A percentile compares a stretch with the other conserved stretches of the same genome.
phyloP scores from a whole-genome alignment of 1,139 yeast genomes.

The Blastobotrys serpentis region DNA sequence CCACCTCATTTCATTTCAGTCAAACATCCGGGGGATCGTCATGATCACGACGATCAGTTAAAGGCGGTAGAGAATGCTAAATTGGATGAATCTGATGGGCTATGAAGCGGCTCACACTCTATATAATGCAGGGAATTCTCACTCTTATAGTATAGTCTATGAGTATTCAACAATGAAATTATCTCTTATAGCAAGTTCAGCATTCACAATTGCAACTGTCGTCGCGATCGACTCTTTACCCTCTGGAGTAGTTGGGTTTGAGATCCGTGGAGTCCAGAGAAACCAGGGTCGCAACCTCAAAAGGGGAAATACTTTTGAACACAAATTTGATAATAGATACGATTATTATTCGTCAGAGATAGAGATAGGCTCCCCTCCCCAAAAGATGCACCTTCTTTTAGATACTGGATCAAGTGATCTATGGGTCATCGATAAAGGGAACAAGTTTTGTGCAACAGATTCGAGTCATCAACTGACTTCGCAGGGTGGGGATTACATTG shows the following conservation, averaged over 20 bases:
- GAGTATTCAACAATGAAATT: not conserved
- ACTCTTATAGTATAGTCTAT: too few relatives aligned
- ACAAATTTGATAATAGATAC: not conserved
- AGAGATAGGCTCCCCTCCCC: constrained; percentile 56
- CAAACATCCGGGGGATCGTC: too few relatives aligned
- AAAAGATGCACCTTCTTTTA: constrained; percentile 51
- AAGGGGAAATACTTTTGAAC: not conserved
- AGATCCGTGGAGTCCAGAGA: not conserved
- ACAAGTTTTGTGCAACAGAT: not conserved
- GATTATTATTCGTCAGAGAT: constrained; percentile 44
- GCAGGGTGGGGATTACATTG: not conserved
- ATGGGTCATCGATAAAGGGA: constrained; percentile 50
- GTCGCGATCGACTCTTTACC: not conserved
- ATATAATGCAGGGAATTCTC: too few relatives aligned
- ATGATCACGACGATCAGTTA: too few relatives aligned
- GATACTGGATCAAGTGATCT: constrained; percentile 72
- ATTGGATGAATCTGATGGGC: too few relatives aligned
- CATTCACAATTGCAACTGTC: not conserved
- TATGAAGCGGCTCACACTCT: too few relatives aligned
- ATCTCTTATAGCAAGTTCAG: not conserved
- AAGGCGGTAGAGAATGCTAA: too few relatives aligned
- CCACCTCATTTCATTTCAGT: too few relatives aligned
- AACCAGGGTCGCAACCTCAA: not conserved
- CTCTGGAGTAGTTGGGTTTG: not conserved
- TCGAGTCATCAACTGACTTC: not conserved